Conservation (phyloP, 1,284 basidiomycete genomes). For the Anthracocystis walkeri region DNA sequence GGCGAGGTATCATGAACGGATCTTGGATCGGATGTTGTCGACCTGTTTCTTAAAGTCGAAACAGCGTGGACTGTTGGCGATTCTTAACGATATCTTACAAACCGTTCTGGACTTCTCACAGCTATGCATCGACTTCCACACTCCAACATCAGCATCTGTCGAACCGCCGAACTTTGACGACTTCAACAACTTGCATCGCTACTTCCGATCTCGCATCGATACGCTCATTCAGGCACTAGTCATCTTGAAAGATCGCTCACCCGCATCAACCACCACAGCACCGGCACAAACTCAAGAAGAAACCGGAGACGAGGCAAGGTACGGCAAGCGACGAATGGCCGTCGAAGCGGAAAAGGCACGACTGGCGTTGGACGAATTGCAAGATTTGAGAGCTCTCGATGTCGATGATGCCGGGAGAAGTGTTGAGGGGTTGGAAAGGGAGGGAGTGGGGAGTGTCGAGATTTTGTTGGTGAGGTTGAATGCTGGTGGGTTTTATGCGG, state of each 20-base stretch:
- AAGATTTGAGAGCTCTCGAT: conserved; percentile 40
- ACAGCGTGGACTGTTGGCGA: conserved; percentile 21
- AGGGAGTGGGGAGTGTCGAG: conserved; percentile 22
- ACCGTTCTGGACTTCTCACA: conserved; percentile 44
- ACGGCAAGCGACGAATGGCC: conserved; percentile 30
- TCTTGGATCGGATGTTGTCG: conserved; percentile 55
- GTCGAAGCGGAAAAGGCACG: conserved; percentile 35
- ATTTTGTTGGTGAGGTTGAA: conserved; percentile 32
- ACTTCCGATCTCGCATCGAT: conserved; percentile 26
- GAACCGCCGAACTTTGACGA: conserved; percentile 29
- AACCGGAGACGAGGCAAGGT: neutral
- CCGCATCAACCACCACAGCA: neutral
- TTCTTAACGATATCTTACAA: conserved; percentile 42
- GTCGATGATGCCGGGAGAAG: conserved; percentile 15
- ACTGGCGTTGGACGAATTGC: conserved; percentile 28
- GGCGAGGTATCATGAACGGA: conserved; percentile 52
- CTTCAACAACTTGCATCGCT: conserved; percentile 19
- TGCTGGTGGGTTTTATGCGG: conserved; percentile 38
- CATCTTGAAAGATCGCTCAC: conserved; percentile 31
- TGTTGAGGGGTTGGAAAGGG: conserved; percentile 8
- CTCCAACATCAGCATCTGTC: conserved; percentile 3
- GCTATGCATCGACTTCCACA: conserved; percentile 38
- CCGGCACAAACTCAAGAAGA: neutral
- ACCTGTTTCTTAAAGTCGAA: conserved; percentile 50
- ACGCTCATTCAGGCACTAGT: conserved; percentile 34